These are phyloP conservation scores for Saccharomycopsis sp. DNA, from an alignment of 805 yeast genomes.

Conservation along the genomic window DNA sequence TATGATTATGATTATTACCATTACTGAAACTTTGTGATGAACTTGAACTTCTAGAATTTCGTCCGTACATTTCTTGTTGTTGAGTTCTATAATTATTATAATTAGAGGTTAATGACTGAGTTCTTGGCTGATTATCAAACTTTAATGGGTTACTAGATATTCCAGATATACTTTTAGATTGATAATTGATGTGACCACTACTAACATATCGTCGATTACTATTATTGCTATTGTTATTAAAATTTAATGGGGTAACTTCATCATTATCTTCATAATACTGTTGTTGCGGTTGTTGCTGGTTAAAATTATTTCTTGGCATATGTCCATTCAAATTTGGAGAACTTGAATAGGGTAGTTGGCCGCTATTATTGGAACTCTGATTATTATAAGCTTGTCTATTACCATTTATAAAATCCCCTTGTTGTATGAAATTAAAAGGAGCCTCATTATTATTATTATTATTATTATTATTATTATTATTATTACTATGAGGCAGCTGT, in stretches of 20 bases:
- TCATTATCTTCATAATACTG: slow-evolving; percentile 11
- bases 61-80: not conserved
- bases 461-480: not conserved
- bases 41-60: not conserved
- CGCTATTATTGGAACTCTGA: too few species aligned
- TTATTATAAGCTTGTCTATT: too few species aligned
- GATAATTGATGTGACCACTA: slow-evolving; percentile 3
- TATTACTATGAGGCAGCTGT: slow-evolving; percentile 14
- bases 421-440: too few species aligned
- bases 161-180: slow-evolving; percentile 1
- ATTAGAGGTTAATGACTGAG: slow-evolving; percentile 12
- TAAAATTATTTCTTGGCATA: too few species aligned
- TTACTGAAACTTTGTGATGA: not conserved
- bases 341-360: too few species aligned
- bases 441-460: not conserved
- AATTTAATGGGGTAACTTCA: slow-evolving; percentile 9
- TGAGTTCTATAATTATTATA: slow-evolving; percentile 2
- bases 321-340: too few species aligned
- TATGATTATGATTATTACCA: not conserved
- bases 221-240: not conserved
- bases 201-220: slow-evolving; percentile 5
- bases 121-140: slow-evolving; percentile 3
- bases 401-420: too few species aligned
- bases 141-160: not conserved
- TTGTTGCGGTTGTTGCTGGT: too few species aligned